phyloP scores from a whole-genome alignment of 169 alveolate species.

The Plasmodium inui region DNA sequence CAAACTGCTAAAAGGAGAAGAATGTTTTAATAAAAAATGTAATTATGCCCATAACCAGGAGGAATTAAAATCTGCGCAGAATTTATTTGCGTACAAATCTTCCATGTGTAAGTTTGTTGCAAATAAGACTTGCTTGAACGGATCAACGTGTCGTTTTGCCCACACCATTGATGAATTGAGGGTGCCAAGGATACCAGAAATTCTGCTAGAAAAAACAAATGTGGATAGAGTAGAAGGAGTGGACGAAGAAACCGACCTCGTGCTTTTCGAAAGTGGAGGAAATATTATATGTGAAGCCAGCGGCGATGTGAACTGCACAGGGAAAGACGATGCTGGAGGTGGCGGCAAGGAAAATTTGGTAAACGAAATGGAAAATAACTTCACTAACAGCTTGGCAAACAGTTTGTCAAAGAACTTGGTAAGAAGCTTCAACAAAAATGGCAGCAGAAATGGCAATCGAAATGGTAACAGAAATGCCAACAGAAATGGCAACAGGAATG shows the following conservation, averaged over 20 bases:
- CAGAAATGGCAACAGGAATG: too few relatives aligned
- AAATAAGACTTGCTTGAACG: slow-evolving; percentile 80
- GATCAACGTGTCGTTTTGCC: slow-evolving; percentile 83
- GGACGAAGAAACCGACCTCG: slow-evolving; percentile 10
- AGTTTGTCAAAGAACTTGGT: not conserved
- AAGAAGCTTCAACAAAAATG: not conserved
- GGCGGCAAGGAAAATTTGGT: not conserved
- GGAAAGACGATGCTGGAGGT: not conserved
- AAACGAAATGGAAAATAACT: not conserved
- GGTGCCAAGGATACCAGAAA: slow-evolving; percentile 74
- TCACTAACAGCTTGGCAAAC: not conserved
- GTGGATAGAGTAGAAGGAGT: not conserved
- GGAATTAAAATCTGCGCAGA: slow-evolving; percentile 82
- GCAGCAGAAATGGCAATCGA: not conserved
- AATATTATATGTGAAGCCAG: not conserved
- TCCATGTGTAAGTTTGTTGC: slow-evolving; percentile 81
- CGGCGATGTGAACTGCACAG: not conserved
- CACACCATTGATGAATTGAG: slow-evolving; percentile 81
- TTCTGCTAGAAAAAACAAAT: slow-evolving; percentile 53
- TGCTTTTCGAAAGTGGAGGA: not conserved
- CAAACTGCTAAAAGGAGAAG: slow-evolving; percentile 72
- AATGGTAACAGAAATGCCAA: too few relatives aligned
- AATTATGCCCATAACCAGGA: slow-evolving; percentile 82
- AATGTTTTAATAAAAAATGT: slow-evolving; percentile 76
- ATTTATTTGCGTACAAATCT: slow-evolving; percentile 81